Conservation (phyloP, 306 rosid genomes). For the Pterocarpus macrocarpus region DNA sequence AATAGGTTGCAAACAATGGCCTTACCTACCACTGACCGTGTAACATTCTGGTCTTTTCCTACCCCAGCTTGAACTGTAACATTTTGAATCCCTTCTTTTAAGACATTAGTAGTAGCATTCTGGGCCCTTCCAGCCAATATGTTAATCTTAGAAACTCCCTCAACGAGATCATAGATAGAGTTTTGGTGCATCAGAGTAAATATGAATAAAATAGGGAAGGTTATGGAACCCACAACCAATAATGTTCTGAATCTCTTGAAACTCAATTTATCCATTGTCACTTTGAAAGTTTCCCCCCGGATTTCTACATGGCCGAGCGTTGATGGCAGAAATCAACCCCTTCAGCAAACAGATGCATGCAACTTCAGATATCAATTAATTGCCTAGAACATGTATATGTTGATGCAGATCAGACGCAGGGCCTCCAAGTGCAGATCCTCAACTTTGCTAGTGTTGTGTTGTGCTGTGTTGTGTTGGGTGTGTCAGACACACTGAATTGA, state of each 20-base stretch:
- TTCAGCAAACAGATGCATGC: background rate
- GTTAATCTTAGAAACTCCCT: conserved; percentile 34
- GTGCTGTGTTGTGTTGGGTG: no score
- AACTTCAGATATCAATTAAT: conserved; percentile 8
- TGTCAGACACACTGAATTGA: no score
- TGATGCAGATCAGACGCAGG: background rate
- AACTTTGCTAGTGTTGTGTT: background rate
- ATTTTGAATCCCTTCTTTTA: background rate
- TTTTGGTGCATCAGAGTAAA: conserved; percentile 44
- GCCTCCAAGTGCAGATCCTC: conserved; percentile 15
- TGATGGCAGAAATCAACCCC: background rate
- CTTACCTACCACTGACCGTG: conserved; percentile 41
- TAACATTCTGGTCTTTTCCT: conserved; percentile 29
- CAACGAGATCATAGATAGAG: conserved; percentile 41
- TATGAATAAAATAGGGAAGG: conserved; percentile 34
- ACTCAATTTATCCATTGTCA: conserved; percentile 45
- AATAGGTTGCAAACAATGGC: conserved; percentile 18
- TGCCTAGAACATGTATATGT: background rate
- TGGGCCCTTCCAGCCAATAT: background rate
- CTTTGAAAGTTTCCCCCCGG: background rate
- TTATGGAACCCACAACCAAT: conserved; percentile 28
- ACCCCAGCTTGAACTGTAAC: conserved; percentile 3
- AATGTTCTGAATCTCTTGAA: conserved; percentile 41
- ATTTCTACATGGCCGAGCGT: background rate
- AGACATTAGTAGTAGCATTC: conserved; percentile 10